Evolutionary conservation across 345 rosid genomes (phyloP).

Genomic region (Linum usitatissimum): DNA sequence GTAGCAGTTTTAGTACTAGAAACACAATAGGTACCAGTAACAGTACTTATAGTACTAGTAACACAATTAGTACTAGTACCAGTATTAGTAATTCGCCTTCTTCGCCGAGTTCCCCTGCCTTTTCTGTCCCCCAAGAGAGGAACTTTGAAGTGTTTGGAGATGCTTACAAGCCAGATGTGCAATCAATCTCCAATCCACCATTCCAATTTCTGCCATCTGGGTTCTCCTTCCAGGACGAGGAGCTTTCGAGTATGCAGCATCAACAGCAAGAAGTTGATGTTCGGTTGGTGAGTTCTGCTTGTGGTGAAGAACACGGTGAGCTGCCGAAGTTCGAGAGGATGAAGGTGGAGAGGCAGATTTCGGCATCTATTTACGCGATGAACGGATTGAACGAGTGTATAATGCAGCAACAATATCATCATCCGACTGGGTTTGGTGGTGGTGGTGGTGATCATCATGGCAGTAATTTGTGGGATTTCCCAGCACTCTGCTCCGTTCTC

Average conservation of each 20-base stretch:
- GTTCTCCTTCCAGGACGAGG: slow-evolving; percentile 4
- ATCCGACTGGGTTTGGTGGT: slow-evolving; percentile 20
- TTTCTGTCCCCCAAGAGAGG: background rate
- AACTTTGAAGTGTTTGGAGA: slow-evolving; percentile 19
- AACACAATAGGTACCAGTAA: slow-evolving; percentile 1
- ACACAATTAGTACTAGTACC: slow-evolving; percentile 6
- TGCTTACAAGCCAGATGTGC: slow-evolving; percentile 47
- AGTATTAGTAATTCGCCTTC: background rate
- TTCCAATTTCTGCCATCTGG: slow-evolving; percentile 32
- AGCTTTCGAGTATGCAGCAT: slow-evolving; percentile 26
- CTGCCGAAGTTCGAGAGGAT: slow-evolving; percentile 25
- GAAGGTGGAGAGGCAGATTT: slow-evolving; percentile 58
- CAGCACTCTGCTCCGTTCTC: slow-evolving; percentile 28
- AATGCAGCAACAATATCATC: slow-evolving; percentile 14
- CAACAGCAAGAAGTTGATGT: background rate
- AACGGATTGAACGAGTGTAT: slow-evolving; percentile 44
- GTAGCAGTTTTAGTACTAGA: background rate
- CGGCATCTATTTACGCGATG: slow-evolving; percentile 54
- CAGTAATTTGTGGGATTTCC: slow-evolving; percentile 43
- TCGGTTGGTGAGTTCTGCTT: slow-evolving; percentile 8
- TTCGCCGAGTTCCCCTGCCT: background rate
- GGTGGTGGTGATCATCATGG: slow-evolving; percentile 18
- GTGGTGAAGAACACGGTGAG: slow-evolving; percentile 22
- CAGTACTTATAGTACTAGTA: slow-evolving; percentile 1
- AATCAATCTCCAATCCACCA: slow-evolving; percentile 20